Percentiles rank a stretch among this genome's conserved stretches.
Evolutionary conservation across 352 stramenopile species (phyloP).

Genomic region (Globisporangium uncinulatum): DNA sequence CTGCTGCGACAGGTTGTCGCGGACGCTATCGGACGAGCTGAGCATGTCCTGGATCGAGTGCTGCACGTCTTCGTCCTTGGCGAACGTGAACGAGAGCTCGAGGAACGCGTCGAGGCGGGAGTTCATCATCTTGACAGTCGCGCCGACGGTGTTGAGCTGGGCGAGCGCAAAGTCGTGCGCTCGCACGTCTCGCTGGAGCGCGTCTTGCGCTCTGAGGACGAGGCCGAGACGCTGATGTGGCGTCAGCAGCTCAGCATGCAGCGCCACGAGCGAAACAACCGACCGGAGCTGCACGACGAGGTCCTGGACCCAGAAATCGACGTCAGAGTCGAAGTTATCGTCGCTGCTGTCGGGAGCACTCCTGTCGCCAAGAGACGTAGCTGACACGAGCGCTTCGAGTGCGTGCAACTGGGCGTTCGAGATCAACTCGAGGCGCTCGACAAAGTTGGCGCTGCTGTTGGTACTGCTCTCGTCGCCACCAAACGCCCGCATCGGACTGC

Average conservation of each 20-base stretch:
- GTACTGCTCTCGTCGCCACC: slow-evolving; percentile 9
- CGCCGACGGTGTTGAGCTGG: slow-evolving; percentile 43
- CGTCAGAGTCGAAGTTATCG: slow-evolving; percentile 11
- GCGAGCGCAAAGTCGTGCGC: slow-evolving; percentile 41
- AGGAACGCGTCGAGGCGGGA: slow-evolving; percentile 54
- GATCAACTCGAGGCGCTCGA: slow-evolving; percentile 31
- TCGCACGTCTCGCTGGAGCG: slow-evolving; percentile 26
- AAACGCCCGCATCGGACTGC: slow-evolving; percentile 8
- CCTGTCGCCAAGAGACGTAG: neutral
- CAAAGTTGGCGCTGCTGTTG: slow-evolving; percentile 26
- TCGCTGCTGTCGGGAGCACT: neutral
- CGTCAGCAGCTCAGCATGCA: slow-evolving; percentile 34
- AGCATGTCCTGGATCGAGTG: slow-evolving; percentile 64
- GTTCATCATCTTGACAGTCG: slow-evolving; percentile 63
- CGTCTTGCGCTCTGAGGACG: slow-evolving; percentile 23
- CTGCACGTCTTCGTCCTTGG: slow-evolving; percentile 71
- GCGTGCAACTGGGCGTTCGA: slow-evolving; percentile 29
- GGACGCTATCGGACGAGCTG: slow-evolving; percentile 33
- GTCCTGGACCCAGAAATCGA: slow-evolving; percentile 30
- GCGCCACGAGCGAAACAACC: slow-evolving; percentile 41
- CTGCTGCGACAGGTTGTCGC: slow-evolving; percentile 37
- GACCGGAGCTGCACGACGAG: slow-evolving; percentile 56
- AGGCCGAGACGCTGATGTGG: slow-evolving; percentile 27
- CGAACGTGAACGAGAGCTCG: slow-evolving; percentile 56
- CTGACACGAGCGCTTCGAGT: slow-evolving; percentile 17